A percentile compares a stretch with the other conserved stretches of the same genome.
Conservation (phyloP, 345 rosid species). For the Camelina hispida region DNA sequence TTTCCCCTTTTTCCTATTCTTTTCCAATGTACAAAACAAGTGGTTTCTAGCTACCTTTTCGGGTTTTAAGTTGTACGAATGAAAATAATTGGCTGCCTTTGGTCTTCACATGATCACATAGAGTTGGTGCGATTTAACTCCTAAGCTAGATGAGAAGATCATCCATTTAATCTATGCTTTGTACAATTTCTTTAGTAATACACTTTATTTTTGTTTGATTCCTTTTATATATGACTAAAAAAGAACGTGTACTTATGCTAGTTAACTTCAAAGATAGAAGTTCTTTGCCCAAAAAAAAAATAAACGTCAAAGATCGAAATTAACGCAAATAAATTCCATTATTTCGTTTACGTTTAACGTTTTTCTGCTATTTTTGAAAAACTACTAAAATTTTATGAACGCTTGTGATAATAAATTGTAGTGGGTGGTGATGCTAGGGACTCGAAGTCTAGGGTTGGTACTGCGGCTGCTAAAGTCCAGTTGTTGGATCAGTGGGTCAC, state of each 20-base stretch:
- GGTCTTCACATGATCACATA: not conserved
- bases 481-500: not conserved
- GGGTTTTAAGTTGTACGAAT: not conserved
- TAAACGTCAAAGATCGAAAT: not conserved
- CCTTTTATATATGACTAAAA: not conserved
- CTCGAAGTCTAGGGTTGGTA: not conserved
- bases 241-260: too few species aligned
- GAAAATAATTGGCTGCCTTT: not conserved
- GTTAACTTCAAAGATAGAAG: not conserved
- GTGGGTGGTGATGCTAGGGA: not conserved
- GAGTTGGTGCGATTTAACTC: not conserved
- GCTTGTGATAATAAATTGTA: too few species aligned
- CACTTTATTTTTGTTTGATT: not conserved
- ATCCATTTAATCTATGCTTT: not conserved
- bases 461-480: slow-evolving; percentile 1
- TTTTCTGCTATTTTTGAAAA: not conserved
- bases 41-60: not conserved
- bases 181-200: not conserved
- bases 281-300: too few species aligned
- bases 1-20: not conserved
- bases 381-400: not conserved
- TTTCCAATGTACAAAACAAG: not conserved
- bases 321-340: not conserved
- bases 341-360: not conserved
- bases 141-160: not conserved